Conservation (phyloP, 2,329 filamentous ascomycete species). For the Pseudocercospora vitis region DNA sequence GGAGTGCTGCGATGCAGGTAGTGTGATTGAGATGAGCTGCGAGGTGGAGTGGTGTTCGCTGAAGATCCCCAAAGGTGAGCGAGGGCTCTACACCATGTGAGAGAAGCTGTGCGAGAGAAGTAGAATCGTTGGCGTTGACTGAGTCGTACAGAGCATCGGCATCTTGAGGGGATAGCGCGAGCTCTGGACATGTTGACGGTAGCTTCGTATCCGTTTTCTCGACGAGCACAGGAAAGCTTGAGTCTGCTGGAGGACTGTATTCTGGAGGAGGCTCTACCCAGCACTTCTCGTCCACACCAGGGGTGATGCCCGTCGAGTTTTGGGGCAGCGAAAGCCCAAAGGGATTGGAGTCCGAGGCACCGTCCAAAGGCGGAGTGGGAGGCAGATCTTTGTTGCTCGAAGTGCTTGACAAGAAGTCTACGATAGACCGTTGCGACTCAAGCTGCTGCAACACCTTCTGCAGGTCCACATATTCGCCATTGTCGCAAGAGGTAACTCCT, state of each 20-base stretch:
- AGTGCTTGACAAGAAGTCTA: slow-evolving; percentile 26
- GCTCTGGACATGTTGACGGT: slow-evolving; percentile 9
- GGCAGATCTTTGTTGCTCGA: slow-evolving; percentile 1
- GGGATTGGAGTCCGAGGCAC: not conserved
- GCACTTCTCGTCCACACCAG: slow-evolving; percentile 24
- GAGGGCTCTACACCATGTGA: slow-evolving; percentile 20
- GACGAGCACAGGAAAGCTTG: slow-evolving; percentile 4
- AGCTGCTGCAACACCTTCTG: slow-evolving; percentile 22
- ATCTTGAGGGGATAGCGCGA: slow-evolving; percentile 15
- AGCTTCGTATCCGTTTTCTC: slow-evolving; percentile 24
- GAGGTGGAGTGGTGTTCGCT: slow-evolving; percentile 34
- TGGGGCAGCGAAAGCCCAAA: slow-evolving; percentile 2
- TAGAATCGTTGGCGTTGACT: slow-evolving; percentile 26
- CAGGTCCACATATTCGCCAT: not conserved
- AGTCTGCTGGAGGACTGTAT: slow-evolving; percentile 27
- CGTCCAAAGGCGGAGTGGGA: slow-evolving; percentile 26
- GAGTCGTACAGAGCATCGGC: slow-evolving; percentile 28
- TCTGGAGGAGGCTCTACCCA: slow-evolving; percentile 36
- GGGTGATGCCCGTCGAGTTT: slow-evolving; percentile 27
- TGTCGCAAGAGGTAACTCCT: not conserved
- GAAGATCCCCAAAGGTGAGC: slow-evolving; percentile 26
- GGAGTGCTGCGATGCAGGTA: slow-evolving; percentile 23
- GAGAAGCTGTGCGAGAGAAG: slow-evolving; percentile 24
- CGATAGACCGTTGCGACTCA: slow-evolving; percentile 23
- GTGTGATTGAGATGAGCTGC: slow-evolving; percentile 33